Evolutionary conservation across 441 rosid species (phyloP).

Genomic region (Biscutella auriculata): DNA sequence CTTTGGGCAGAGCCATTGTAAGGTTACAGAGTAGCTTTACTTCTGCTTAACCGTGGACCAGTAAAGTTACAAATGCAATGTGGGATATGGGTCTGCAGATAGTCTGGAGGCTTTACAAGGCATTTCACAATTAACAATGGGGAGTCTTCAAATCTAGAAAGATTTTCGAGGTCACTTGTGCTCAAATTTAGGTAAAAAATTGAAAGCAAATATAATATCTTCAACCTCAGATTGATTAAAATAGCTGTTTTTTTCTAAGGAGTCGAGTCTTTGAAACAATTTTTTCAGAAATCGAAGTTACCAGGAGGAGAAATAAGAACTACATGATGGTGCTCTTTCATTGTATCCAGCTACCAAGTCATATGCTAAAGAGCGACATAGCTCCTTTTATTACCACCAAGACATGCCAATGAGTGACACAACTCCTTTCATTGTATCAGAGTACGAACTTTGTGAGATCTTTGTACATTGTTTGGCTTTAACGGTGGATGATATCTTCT

Average conservation of each 20-base stretch:
- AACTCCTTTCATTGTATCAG: too few species aligned
- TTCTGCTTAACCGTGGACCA: slow-evolving; percentile 44
- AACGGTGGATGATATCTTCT: neutral
- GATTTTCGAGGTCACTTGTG: slow-evolving; percentile 78
- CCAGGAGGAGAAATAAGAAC: slow-evolving; percentile 44
- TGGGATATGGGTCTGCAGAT: slow-evolving; percentile 94
- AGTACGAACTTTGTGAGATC: neutral
- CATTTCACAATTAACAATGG: slow-evolving; percentile 72
- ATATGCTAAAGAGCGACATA: neutral
- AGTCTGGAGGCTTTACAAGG: slow-evolving; percentile 66
- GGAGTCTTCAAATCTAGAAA: slow-evolving; percentile 63
- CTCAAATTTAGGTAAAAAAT: slow-evolving; percentile 58
- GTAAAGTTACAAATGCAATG: slow-evolving; percentile 70
- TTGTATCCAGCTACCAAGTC: too few species aligned
- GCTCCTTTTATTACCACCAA: too few species aligned
- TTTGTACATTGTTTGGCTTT: neutral
- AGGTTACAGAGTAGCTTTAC: slow-evolving; percentile 42
- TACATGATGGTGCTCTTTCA: slow-evolving; percentile 70
- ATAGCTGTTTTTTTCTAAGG: slow-evolving; percentile 27
- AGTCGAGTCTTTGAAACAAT: slow-evolving; percentile 60
- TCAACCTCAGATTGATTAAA: neutral
- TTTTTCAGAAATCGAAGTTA: slow-evolving; percentile 66
- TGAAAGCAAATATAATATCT: too few species aligned
- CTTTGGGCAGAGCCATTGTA: slow-evolving; percentile 61
- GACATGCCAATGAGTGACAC: too few species aligned